Evolutionary conservation across 345 rosid genomes (phyloP).

Genomic region (Eucalyptus tenuipes): DNA sequence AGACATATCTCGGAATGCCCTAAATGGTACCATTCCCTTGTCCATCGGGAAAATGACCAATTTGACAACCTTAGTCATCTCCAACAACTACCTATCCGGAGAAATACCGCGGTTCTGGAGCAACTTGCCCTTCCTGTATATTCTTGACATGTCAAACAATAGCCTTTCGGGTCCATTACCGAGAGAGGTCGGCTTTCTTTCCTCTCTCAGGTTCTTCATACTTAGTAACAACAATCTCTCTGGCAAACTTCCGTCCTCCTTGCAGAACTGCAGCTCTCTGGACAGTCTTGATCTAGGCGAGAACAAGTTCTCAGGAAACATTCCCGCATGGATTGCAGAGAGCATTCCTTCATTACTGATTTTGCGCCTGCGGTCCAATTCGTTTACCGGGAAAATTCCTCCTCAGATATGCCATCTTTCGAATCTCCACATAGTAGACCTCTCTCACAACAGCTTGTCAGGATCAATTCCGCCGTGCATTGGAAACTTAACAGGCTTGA

Average conservation of each 20-base stretch:
- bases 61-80: neutral
- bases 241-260: neutral
- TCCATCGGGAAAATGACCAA: neutral
- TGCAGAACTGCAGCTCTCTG: neutral
- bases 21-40: neutral
- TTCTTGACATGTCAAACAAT: neutral
- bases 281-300: neutral
- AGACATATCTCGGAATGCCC: neutral
- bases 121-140: neutral
- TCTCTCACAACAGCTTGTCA: neutral
- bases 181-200: neutral
- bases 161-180: slow-evolving; percentile 3
- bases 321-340: neutral
- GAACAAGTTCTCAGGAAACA: neutral
- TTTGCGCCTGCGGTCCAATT: neutral
- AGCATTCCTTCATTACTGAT: neutral
- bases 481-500: neutral
- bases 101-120: neutral
- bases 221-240: neutral
- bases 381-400: neutral
- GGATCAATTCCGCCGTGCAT: neutral
- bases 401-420: neutral
- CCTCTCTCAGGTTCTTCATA: neutral
- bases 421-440: neutral
- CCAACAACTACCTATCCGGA: neutral